Conservation (phyloP, 2,329 filamentous ascomycete genomes). For the Mycosphaerella sp. region DNA sequence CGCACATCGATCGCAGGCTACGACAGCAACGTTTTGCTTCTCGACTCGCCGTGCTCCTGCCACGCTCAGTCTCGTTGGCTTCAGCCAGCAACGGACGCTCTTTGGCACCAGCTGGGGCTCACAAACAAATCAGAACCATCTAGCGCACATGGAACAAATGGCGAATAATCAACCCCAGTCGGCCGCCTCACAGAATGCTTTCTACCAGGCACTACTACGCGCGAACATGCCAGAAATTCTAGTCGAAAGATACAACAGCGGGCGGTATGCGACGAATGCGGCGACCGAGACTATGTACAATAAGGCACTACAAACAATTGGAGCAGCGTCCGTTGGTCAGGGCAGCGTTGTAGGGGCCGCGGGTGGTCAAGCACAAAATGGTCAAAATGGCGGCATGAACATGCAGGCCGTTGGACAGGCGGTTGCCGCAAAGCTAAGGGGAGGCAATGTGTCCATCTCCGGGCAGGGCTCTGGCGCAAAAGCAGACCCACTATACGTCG, state of each 20-base stretch:
- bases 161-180: conserved; percentile 90
- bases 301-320: conserved; percentile 62
- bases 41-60: conserved; percentile 16
- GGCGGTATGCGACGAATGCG: conserved; percentile 73
- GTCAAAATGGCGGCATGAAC: conserved; percentile 43
- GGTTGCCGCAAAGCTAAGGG: conserved; percentile 64
- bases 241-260: conserved; percentile 81
- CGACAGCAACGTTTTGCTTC: conserved; percentile 34
- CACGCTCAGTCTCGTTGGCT: conserved; percentile 28
- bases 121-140: conserved; percentile 50
- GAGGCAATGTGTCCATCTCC: conserved; percentile 57
- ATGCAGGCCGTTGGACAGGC: conserved; percentile 76
- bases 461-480: conserved; percentile 61
- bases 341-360: conserved; percentile 18
- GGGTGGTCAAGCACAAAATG: conserved; percentile 31
- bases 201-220: conserved; percentile 84
- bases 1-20: conserved; percentile 36
- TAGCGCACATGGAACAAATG: conserved; percentile 81
- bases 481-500: conserved; percentile 84
- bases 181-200: conserved; percentile 81
- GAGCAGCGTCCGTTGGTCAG: conserved; percentile 40
- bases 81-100: conserved; percentile 41
- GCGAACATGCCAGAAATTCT: conserved; percentile 93
- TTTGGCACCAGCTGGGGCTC: conserved; percentile 38
- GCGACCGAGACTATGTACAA: conserved; percentile 73